phyloP scores from a whole-genome alignment of 805 yeast species.

The Yamadazyma phyllophila region DNA sequence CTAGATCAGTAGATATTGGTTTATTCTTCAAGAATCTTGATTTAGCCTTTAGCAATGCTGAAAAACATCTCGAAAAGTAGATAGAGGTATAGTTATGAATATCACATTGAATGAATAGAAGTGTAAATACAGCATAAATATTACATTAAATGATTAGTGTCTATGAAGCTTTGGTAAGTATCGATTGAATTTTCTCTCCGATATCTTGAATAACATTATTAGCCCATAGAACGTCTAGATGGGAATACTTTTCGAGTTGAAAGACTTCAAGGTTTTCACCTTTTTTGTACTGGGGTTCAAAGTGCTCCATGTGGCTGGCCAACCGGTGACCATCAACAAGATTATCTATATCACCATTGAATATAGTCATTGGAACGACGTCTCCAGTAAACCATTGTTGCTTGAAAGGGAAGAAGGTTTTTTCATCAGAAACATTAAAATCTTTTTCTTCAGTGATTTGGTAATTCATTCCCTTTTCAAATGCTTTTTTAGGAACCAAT shows the following conservation, averaged over 20 bases:
- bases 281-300: constrained; percentile 48
- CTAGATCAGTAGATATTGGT: constrained; percentile 14
- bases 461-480: constrained; percentile 25
- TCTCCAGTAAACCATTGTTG: constrained; percentile 49
- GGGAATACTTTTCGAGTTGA: constrained; percentile 67
- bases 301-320: constrained; percentile 56
- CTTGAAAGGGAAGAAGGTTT: constrained; percentile 52
- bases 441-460: constrained; percentile 20
- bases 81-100: too few species aligned
- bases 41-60: constrained; percentile 20
- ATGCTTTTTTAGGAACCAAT: constrained; percentile 31
- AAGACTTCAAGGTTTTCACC: constrained; percentile 37
- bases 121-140: neutral
- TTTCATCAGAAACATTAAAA: constrained; percentile 24
- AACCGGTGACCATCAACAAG: constrained; percentile 76
- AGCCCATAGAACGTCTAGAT: constrained; percentile 93
- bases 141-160: neutral
- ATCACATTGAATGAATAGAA: neutral
- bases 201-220: constrained; percentile 65
- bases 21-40: constrained; percentile 18
- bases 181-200: constrained; percentile 38
- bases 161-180: neutral
- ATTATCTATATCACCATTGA: constrained; percentile 70
- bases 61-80: constrained; percentile 6
- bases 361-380: constrained; percentile 58